Evolutionary conservation across 768 basidiomycete species (phyloP).

Genomic region (Lentinula aciculospora): DNA sequence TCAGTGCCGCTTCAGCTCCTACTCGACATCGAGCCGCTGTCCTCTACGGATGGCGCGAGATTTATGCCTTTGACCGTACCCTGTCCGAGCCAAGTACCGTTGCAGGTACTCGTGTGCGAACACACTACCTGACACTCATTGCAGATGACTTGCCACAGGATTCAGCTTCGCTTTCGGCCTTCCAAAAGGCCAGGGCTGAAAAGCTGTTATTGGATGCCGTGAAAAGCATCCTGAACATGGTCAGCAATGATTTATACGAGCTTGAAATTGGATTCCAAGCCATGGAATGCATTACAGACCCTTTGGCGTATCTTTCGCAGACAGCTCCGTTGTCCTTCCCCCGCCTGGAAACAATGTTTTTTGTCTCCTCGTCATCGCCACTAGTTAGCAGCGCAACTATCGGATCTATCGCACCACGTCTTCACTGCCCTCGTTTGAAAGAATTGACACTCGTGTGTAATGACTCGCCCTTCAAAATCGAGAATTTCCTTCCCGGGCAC

Average conservation of each 20-base stretch:
- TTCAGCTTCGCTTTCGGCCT: not conserved
- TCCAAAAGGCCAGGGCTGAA: not conserved
- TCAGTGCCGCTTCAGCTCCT: not conserved
- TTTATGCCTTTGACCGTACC: not conserved
- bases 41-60: not conserved
- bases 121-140: conserved; percentile 2
- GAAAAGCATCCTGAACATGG: not conserved
- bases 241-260: not conserved
- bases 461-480: not conserved
- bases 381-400: not conserved
- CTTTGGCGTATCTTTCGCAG: not conserved
- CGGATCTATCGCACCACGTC: too few relatives aligned
- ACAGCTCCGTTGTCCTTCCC: not conserved
- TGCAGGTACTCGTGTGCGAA: not conserved
- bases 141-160: conserved; percentile 1
- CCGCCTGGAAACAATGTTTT: not conserved
- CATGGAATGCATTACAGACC: not conserved
- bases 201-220: not conserved
- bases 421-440: not conserved
- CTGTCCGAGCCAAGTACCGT: not conserved
- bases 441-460: not conserved
- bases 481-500: not conserved
- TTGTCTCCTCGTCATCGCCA: not conserved
- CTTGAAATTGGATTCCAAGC: conserved; percentile 1
- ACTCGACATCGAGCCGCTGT: not conserved